These are phyloP conservation scores for sunflower (Helianthus annuus) DNA, from an alignment of 129 eudicot species.

Conservation along the genomic window HanXRQr2.0-SUNRISE NC_035446.2:152422503-152423002, in stretches of 20 bases:
- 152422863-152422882: background rate
- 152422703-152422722: constrained; percentile 97
- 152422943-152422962: too few species aligned
- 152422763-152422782: background rate
- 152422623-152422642: constrained; percentile 84
- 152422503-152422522: constrained; percentile 1
- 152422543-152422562: background rate
- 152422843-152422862: too few species aligned
- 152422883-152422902: too few species aligned
- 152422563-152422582: background rate
- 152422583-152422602: background rate
- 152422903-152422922: too few species aligned
- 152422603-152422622: constrained; percentile 37
- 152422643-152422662: constrained; percentile 63
- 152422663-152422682: constrained; percentile 52
- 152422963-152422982: too few species aligned
- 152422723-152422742: constrained; percentile 46
- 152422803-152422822: background rate
- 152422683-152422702: constrained; percentile 76
- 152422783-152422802: background rate
- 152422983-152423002: too few species aligned
- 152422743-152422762: background rate
- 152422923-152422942: too few species aligned
- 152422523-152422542: background rate
- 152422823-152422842: background rate